phyloP scores from a whole-genome alignment of 441 rosid genomes.

The Capsella rubella region DNA sequence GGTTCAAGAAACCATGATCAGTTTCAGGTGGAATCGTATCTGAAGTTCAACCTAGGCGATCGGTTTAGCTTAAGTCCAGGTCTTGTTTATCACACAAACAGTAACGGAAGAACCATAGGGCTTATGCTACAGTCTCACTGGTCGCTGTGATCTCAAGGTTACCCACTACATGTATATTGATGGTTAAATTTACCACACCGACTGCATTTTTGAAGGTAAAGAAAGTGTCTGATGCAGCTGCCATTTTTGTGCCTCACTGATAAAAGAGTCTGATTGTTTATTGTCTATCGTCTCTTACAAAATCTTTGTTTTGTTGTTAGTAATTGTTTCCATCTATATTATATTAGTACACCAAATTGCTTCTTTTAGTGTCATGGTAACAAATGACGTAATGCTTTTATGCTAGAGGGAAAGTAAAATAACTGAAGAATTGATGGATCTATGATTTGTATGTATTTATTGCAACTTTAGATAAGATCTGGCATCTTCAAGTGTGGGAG shows the following conservation, averaged over 20 bases:
- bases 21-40: constrained; percentile 72
- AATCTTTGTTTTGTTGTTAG: background rate
- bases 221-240: constrained; percentile 3
- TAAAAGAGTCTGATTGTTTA: background rate
- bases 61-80: constrained; percentile 77
- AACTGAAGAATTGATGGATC: background rate
- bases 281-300: constrained; percentile 1
- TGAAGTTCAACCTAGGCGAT: constrained; percentile 56
- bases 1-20: constrained; percentile 52
- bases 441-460: background rate
- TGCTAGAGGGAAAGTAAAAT: background rate
- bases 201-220: background rate
- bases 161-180: constrained; percentile 4
- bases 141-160: constrained; percentile 57
- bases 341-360: background rate
- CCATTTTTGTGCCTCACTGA: background rate
- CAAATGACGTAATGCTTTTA: background rate
- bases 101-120: constrained; percentile 58
- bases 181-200: constrained; percentile 10
- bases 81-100: constrained; percentile 61
- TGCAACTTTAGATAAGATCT: background rate
- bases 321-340: background rate
- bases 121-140: constrained; percentile 81
- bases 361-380: background rate
- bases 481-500: background rate